Base-by-base conservation (phyloP, 805 yeast species). In the Komagataella pastoris region DNA sequence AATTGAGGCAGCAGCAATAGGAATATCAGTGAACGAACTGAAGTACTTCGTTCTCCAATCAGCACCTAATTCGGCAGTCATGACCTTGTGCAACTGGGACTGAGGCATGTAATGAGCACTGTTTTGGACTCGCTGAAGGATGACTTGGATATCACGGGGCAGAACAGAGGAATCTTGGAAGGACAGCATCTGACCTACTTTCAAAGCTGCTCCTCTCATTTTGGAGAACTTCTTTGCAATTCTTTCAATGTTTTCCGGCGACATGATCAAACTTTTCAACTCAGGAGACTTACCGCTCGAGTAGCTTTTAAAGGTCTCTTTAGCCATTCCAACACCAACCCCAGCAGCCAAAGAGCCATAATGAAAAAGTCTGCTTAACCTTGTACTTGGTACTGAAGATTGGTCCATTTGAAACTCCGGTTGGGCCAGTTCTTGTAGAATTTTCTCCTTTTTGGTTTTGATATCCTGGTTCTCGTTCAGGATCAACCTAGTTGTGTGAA, bases 151-250 rank as follows among this genome's bases (percentile, higher is more conserved):
- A 60, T 90, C 97, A 46, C 76, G 74, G 1, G 99, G 98, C 46
- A 91, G 68, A 40, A 91, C 80, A 30, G 86, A 75, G 54, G 84
- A 81, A 64, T 91, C 98, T 67, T 93, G 99, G 65, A 93, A 91
- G 2, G 97, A 88, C 66, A 93, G 70, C 85, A 93, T 80, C 68
- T 93, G 99, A n/a, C 99, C 99, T 52, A 93, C 77, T 62, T 93
- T 93, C 62, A 93, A 73, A 2, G 99, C 99, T 2, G 98, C 99
- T n/a, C 99, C 99, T 62, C 99, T 77, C 99, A 93, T 93, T 61
- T 87, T 81, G 50, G 93, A 80, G 59, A 93, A 80, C 64, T 88
- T 89, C 59, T 80, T 81, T 10, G 96, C 95, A 72, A 93, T 79
- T 51, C 95, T 67, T 59, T 91, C 96, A 47, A 93, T 81, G 65